phyloP scores from a whole-genome alignment of 2,329 filamentous ascomycete genomes.

The Cercospora sp. region DNA sequence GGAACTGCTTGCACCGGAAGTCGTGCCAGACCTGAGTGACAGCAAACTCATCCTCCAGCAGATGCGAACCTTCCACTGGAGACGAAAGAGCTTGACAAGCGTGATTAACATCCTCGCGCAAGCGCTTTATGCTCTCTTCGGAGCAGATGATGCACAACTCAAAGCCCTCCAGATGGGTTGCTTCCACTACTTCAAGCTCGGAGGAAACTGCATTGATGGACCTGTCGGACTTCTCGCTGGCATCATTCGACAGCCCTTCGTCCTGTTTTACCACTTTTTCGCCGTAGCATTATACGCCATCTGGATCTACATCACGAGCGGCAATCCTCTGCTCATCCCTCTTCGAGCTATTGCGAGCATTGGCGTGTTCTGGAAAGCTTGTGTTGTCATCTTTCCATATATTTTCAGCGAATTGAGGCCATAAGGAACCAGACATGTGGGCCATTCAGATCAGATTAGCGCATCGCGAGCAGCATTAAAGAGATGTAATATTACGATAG shows the following conservation, averaged over 20 bases:
- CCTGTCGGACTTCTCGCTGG: slow-evolving; percentile 81
- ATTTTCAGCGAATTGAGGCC: slow-evolving; percentile 42
- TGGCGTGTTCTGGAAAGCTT: slow-evolving; percentile 55
- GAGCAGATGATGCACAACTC: slow-evolving; percentile 76
- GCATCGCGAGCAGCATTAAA: neutral
- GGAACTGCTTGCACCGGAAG: slow-evolving; percentile 68
- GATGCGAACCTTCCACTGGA: slow-evolving; percentile 80
- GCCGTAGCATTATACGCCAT: slow-evolving; percentile 85
- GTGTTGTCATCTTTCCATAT: slow-evolving; percentile 54
- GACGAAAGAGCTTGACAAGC: slow-evolving; percentile 74
- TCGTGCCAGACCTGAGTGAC: slow-evolving; percentile 69
- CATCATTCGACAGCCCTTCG: slow-evolving; percentile 71
- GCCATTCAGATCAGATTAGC: neutral
- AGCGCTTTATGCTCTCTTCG: slow-evolving; percentile 88
- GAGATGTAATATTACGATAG: neutral
- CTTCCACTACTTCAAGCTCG: slow-evolving; percentile 84
- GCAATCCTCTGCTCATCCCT: slow-evolving; percentile 44
- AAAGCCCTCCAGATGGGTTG: slow-evolving; percentile 82
- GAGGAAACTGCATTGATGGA: slow-evolving; percentile 70
- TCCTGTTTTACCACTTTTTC: slow-evolving; percentile 92
- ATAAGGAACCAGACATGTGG: slow-evolving; percentile 13
- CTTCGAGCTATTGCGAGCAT: slow-evolving; percentile 43
- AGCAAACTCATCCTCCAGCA: slow-evolving; percentile 64
- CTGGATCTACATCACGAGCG: slow-evolving; percentile 62
- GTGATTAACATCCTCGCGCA: slow-evolving; percentile 98